These are phyloP conservation scores for Rosa chinensis DNA, from an alignment of 306 rosid genomes.

Conservation along the genomic window DNA sequence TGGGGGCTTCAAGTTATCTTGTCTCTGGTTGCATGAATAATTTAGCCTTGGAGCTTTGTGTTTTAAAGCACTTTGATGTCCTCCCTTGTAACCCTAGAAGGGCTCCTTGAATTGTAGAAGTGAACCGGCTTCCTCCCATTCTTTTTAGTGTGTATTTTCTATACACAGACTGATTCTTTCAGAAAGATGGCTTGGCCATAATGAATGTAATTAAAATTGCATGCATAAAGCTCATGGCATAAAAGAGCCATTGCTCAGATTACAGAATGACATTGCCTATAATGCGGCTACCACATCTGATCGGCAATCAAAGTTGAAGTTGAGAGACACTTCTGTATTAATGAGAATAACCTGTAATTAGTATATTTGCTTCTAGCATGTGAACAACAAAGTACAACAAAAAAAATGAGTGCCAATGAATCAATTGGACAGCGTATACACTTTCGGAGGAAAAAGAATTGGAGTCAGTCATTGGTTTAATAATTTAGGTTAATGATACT, in stretches of 20 bases:
- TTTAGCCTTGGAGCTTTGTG: too few relatives aligned
- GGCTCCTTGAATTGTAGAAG: too few relatives aligned
- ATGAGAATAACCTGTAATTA: background rate
- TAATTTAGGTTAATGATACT: slow-evolving; percentile 17
- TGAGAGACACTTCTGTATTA: background rate
- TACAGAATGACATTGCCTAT: too few relatives aligned
- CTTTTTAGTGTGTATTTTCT: too few relatives aligned
- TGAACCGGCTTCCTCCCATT: too few relatives aligned
- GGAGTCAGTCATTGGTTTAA: slow-evolving; percentile 14
- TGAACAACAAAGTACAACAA: background rate
- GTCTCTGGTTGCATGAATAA: too few relatives aligned
- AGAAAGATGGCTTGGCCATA: too few relatives aligned
- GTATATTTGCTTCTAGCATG: slow-evolving; percentile 11
- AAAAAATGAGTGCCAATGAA: slow-evolving; percentile 17
- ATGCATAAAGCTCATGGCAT: background rate
- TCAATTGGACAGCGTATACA: slow-evolving; percentile 18
- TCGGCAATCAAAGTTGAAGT: background rate
- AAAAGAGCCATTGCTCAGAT: background rate
- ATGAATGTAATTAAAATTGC: background rate
- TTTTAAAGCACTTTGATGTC: too few relatives aligned
- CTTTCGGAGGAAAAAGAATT: background rate
- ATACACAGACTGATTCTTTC: too few relatives aligned
- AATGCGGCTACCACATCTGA: too few relatives aligned
- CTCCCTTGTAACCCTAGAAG: too few relatives aligned
- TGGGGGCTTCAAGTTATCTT: too few relatives aligned